Evolutionary conservation across 2,329 filamentous ascomycete genomes (phyloP).

Genomic region (Neonectria magnoliae): DNA sequence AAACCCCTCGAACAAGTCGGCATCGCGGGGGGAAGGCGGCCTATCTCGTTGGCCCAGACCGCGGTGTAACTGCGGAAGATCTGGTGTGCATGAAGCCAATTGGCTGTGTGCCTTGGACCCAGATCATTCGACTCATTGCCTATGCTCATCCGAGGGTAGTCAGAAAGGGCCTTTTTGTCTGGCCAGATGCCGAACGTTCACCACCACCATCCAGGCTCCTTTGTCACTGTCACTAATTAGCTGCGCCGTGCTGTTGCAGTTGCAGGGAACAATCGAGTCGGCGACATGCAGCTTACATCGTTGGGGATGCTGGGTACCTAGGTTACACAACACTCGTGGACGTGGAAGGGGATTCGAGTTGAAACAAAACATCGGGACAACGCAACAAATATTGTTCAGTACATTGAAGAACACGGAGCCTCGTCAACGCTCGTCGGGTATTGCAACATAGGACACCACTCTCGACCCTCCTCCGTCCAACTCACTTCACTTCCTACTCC

Average conservation of each 20-base stretch:
- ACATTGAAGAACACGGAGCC: neutral
- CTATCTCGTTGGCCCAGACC: conserved; percentile 6
- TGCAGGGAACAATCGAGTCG: conserved; percentile 16
- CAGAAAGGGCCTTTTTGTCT: conserved; percentile 1
- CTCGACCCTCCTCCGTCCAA: neutral
- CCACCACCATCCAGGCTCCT: conserved; percentile 4
- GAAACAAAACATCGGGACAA: conserved; percentile 18
- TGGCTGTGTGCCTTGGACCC: conserved; percentile 1
- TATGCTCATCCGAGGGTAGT: neutral
- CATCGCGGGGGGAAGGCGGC: conserved; percentile 3
- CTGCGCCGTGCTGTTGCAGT: conserved; percentile 18
- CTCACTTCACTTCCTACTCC: neutral
- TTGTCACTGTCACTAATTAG: neutral
- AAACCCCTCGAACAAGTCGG: conserved; percentile 8
- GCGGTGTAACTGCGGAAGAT: conserved; percentile 12
- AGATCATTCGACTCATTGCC: conserved; percentile 13
- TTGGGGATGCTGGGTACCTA: neutral
- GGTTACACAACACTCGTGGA: neutral
- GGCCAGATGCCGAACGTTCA: conserved; percentile 14
- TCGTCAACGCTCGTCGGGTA: neutral
- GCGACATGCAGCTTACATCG: conserved; percentile 21
- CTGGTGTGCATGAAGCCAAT: conserved; percentile 19
- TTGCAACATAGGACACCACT: neutral
- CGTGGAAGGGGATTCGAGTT: conserved; percentile 12
- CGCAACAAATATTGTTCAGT: neutral